Base-by-base conservation (phyloP, 2,329 filamentous ascomycete genomes). In the Anisogramma anomala region DNA sequence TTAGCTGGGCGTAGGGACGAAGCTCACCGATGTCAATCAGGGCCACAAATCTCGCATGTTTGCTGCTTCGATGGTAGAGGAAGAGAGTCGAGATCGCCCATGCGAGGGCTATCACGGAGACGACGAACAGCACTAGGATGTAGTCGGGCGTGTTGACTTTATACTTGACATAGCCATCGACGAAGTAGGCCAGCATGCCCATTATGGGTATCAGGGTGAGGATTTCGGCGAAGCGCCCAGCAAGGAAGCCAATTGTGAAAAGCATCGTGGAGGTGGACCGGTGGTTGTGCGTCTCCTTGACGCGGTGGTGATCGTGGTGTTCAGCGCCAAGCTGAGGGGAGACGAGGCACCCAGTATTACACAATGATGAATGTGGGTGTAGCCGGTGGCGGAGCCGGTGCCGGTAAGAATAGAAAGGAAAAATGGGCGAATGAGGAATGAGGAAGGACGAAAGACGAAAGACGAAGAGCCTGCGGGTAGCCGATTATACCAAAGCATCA, bases 141-240 rank as follows among this genome's bases (percentile, higher is more conserved):
- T 72, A 74, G 58, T 68, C 63, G 18, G 77, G 78, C 1, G 77
- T 77, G 38, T 80, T 64, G 46, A 65, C 55, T 59, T 81, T 79
- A 52, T 58, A 53, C 39, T 61, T 55, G 52, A 71, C 67, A 60
- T 74, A 80, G 50, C 68, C 66, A 58, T 79, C 60, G 49, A 82
- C 71, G 55, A 82, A 81, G 65, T 71, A 81, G 52, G 73, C 69
- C 39, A 80, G 71, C 71, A 82, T 79, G 60, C 77, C 77, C 58
- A 82, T 68, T 18, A 64, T 69, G 32, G 76, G 76, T 66, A 80
- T 77, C 62, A 81, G 51, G 32, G 76, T 79, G 50, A 78, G 41
- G 56, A 81, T 79, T 59, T 81, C 68, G 52, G 68, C 53, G 52
- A 79, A 68, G 51, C 77, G 72, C 65, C 71, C 77, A 51, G 71